Percentiles rank a stretch among this genome's conserved stretches.
Conservation (phyloP, 2,329 filamentous ascomycete genomes). For the Claviceps humidiphila region DNA sequence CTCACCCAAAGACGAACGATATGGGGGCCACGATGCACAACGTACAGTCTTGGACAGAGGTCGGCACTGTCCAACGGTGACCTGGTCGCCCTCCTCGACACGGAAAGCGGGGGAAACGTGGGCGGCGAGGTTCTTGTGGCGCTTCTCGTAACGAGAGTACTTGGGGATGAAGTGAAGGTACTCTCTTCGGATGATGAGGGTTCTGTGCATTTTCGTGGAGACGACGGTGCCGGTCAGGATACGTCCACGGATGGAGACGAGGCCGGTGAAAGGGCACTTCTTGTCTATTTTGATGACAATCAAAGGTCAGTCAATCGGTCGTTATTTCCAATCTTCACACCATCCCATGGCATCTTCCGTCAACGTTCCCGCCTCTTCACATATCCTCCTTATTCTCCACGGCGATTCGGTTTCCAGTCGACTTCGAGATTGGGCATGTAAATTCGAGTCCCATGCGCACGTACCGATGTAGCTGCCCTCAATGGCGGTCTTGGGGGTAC, state of each 20-base stretch:
- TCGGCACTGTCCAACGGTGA: conserved; percentile 98
- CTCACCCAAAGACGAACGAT: background rate
- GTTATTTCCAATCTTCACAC: background rate
- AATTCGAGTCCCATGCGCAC: conserved; percentile 26
- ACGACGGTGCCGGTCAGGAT: conserved; percentile 98
- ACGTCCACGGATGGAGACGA: conserved; percentile 99
- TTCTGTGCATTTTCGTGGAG: conserved; percentile 99
- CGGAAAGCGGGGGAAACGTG: conserved; percentile 99
- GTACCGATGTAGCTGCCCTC: conserved; percentile 98
- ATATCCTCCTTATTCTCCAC: too few relatives aligned
- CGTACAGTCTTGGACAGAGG: conserved; percentile 98
- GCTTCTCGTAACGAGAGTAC: conserved; percentile 99
- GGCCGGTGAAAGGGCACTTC: conserved; percentile 99
- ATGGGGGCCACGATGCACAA: conserved; percentile 15
- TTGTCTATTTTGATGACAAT: conserved; percentile 55
- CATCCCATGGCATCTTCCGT: background rate
- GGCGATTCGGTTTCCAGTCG: conserved; percentile 6
- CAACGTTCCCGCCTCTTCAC: background rate
- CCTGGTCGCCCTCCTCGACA: conserved; percentile 99
- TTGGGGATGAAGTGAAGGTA: conserved; percentile 99
- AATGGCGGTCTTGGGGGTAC: conserved; percentile 96
- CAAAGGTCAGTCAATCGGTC: conserved; percentile 1
- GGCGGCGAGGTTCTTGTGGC: conserved; percentile 99
- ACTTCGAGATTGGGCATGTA: conserved; percentile 1
- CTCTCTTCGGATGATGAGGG: conserved; percentile 97